Base-by-base conservation (phyloP, 1,139 yeast species). In the Wickerhamomyces sp. region DNA sequence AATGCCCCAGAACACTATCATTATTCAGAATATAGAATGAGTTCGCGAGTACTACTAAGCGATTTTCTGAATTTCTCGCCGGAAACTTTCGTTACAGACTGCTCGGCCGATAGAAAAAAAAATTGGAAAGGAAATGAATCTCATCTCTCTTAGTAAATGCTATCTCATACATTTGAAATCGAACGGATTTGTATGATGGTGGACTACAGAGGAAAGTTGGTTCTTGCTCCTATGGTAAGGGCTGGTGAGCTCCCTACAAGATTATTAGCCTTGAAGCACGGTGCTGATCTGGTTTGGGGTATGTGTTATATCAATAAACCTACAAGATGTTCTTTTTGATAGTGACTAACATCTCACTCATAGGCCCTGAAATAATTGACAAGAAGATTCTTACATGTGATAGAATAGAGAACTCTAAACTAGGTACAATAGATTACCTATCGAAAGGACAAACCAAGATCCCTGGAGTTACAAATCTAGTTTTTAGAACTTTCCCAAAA, bases 261-360 rank as follows among this genome's bases (percentile, higher is more conserved):
- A 44, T 71, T 91, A 10, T 64, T 91, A 55, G 81, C 96, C 0
- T 71, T 93, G 32, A 77, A 76, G 53, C 75, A 88, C 62, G 97
- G 97, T 1, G 96, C 96, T 0, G 98, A 91, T 62, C 69, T 93
- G 45, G 98, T 93, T 6, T 93, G 99, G 98, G 79, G 84, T 27
- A 50, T 34, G 49, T 49, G 14, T 9, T 11, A 15, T 11, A n/a
- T 27, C 7, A 13, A 18, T 34, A 33, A 11, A 7, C 31, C 32
- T 30, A 6, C 13, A 9, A 4, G 26, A 23, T 13, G 35, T 31
- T 31, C 39, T 35, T 44, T 42, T 37, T 37, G 9, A 13, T 10
- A 6, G 2, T 10, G 14, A 26, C 15, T 29, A 29, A 29, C 31
- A 6, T 6, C 31, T 10, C 6, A 10, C 31, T 27, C 27, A 15